These are phyloP conservation scores for Avicennia marina DNA, from an alignment of 257 asterid genomes.

Conservation along the genomic window DNA sequence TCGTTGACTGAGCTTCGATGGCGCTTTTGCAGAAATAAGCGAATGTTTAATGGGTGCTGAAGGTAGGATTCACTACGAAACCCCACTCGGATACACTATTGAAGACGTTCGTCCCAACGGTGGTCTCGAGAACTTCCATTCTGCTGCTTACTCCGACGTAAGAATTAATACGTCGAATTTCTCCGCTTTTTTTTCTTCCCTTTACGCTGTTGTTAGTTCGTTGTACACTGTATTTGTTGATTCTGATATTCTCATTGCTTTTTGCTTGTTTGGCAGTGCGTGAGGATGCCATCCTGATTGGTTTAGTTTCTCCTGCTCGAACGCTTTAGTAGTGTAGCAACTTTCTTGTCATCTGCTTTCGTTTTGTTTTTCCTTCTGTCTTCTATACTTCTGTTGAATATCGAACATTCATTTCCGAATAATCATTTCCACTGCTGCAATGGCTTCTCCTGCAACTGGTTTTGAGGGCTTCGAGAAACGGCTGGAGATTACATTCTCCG, in stretches of 20 bases:
- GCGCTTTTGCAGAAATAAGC: no score
- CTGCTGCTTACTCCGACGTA: conserved; percentile 49
- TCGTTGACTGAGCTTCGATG: no score
- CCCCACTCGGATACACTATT: conserved; percentile 35
- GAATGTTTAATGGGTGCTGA: no score
- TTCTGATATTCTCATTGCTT: background rate
- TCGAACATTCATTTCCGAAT: no score
- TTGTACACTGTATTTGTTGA: no score
- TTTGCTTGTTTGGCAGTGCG: conserved; percentile 25
- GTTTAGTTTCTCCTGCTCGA: background rate
- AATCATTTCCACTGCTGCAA: background rate
- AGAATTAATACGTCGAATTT: background rate
- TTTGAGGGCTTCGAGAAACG: conserved; percentile 52
- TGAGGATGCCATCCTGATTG: conserved; percentile 43
- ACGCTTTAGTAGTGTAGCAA: conserved; percentile 19
- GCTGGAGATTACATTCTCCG: conserved; percentile 33
- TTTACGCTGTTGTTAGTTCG: no score
- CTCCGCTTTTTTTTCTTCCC: background rate
- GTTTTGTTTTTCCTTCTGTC: background rate
- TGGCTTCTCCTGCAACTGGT: conserved; percentile 34
- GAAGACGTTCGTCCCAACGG: conserved; percentile 61
- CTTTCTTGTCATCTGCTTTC: background rate
- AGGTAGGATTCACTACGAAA: conserved; percentile 32
- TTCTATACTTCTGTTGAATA: no score
- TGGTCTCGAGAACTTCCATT: conserved; percentile 41